These are phyloP conservation scores for Thermoascus crustaceus DNA, from an alignment of 2,329 filamentous ascomycete genomes.

Conservation along the genomic window DNA sequence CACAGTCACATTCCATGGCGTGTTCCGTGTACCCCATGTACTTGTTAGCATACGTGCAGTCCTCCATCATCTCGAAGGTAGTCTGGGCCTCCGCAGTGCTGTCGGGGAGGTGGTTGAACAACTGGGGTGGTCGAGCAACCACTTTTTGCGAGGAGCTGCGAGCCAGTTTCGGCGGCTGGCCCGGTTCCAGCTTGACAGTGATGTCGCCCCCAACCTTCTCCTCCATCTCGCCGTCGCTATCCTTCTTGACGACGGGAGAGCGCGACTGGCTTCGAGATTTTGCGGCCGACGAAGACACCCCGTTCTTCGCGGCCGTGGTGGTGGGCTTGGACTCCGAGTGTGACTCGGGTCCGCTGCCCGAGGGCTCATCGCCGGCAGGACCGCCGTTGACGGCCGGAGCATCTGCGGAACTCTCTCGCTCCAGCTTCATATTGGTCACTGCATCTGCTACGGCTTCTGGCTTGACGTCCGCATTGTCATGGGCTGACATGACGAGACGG, in stretches of 20 bases:
- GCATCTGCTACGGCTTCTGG: conserved; percentile 27
- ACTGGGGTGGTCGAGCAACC: conserved; percentile 50
- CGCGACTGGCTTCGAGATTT: conserved; percentile 18
- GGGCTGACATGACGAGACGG: conserved; percentile 35
- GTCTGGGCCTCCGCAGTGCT: conserved; percentile 66
- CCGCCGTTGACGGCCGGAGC: conserved; percentile 18
- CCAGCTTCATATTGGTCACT: conserved; percentile 29
- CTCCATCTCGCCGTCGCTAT: conserved; percentile 35
- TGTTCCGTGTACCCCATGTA: conserved; percentile 85
- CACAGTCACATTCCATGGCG: conserved; percentile 90
- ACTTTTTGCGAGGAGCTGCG: conserved; percentile 68
- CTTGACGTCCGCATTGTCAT: conserved; percentile 33
- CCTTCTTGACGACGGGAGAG: conserved; percentile 24
- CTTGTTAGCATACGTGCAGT: conserved; percentile 88
- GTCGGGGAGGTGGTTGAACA: conserved; percentile 71
- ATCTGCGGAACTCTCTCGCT: conserved; percentile 19
- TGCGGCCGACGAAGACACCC: conserved; percentile 11
- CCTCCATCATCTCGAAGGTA: conserved; percentile 71
- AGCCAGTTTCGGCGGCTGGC: conserved; percentile 61
- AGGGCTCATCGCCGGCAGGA: conserved; percentile 8
- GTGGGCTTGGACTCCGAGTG: conserved; percentile 2
- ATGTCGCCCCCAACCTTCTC: conserved; percentile 54
- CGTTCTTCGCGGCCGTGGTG: conserved; percentile 6
- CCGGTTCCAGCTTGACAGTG: conserved; percentile 54
- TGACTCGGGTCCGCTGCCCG: conserved; percentile 8